phyloP scores from a whole-genome alignment of 2,329 filamentous ascomycete genomes.

The Colletotrichum somersetense region DNA sequence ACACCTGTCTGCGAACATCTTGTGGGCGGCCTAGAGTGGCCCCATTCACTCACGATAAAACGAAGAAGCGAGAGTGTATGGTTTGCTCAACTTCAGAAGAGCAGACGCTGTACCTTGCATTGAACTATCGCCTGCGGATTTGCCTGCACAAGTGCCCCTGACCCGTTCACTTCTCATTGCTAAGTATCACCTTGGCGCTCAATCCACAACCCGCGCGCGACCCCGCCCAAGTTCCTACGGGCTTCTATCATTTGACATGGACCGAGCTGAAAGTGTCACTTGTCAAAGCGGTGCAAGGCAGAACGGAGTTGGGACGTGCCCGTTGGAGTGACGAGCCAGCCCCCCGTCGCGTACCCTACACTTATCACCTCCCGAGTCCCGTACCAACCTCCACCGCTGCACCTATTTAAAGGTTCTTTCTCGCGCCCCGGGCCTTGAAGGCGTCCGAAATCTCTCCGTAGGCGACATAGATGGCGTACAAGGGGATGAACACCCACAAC shows the following conservation, averaged over 20 bases:
- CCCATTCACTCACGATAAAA: background rate
- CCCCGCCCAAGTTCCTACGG: background rate
- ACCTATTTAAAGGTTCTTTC: conserved; percentile 46
- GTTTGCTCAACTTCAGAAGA: background rate
- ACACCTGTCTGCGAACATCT: background rate
- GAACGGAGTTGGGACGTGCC: background rate
- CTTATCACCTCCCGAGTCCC: background rate
- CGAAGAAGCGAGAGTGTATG: background rate
- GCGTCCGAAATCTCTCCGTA: conserved; percentile 68
- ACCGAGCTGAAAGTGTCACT: background rate
- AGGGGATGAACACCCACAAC: conserved; percentile 74
- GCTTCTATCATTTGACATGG: background rate
- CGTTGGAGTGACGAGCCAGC: background rate
- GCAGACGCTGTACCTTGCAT: background rate
- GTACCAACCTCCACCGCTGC: conserved; percentile 9
- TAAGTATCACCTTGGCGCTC: background rate
- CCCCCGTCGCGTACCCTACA: background rate
- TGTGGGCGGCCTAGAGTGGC: background rate
- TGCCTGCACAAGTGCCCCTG: background rate
- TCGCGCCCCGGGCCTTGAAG: conserved; percentile 54
- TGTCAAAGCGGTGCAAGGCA: background rate
- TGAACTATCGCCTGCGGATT: background rate
- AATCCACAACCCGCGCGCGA: background rate
- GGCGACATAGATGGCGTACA: conserved; percentile 69
- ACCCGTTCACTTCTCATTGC: background rate